phyloP scores from a whole-genome alignment of 2,329 filamentous ascomycete genomes.

The Exophiala calicioides region DNA sequence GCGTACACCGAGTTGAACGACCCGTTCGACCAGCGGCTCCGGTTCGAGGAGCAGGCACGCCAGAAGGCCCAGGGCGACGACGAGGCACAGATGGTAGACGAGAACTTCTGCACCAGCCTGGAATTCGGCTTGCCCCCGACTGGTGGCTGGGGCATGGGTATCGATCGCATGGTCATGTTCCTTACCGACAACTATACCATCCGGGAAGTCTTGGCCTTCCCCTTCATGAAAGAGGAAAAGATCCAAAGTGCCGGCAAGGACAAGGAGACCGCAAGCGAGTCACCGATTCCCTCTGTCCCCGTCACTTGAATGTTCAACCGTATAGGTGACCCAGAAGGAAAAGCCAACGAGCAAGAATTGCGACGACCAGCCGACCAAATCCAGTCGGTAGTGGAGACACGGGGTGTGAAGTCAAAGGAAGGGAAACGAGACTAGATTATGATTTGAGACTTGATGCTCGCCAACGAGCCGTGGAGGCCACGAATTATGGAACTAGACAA shows the following conservation, averaged over 20 bases:
- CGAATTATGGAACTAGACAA: no score
- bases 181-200: slow-evolving; percentile 94
- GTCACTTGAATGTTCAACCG: no score
- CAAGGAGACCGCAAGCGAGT: slow-evolving; percentile 57
- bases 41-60: slow-evolving; percentile 90
- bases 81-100: slow-evolving; percentile 92
- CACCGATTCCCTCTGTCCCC: no score
- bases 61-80: slow-evolving; percentile 98
- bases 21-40: slow-evolving; percentile 87
- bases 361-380: no score
- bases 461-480: no score
- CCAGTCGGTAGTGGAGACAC: no score
- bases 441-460: no score
- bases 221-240: slow-evolving; percentile 91
- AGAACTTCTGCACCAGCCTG: slow-evolving; percentile 88
- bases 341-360: no score
- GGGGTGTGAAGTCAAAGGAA: no score
- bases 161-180: slow-evolving; percentile 93
- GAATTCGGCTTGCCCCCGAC: slow-evolving; percentile 93
- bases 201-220: slow-evolving; percentile 94
- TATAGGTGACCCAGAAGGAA: no score
- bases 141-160: slow-evolving; percentile 94
- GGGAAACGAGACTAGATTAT: no score
- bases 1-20: slow-evolving; percentile 98
- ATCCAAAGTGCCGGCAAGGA: slow-evolving; percentile 38